These are phyloP conservation scores for Thraustochytrium striatum DNA, from an alignment of 352 stramenopile genomes.

Conservation along the genomic window DNA sequence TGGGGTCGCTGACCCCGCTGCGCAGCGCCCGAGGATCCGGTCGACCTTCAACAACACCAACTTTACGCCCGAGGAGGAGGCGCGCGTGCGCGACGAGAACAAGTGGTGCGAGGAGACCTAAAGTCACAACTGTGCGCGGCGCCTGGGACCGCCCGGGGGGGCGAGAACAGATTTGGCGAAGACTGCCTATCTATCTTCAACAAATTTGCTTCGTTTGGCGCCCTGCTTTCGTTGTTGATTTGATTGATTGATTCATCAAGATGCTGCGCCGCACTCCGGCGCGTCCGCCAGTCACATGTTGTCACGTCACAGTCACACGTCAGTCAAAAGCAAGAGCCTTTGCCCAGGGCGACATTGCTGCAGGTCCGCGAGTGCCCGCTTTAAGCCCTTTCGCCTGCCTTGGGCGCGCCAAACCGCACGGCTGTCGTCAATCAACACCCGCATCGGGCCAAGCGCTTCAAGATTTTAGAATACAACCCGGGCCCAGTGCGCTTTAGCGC, in stretches of 20 bases:
- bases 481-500: too few species aligned
- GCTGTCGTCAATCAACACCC: too few species aligned
- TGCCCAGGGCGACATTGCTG: too few species aligned
- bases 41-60: conserved; percentile 99
- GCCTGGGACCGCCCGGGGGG: not conserved
- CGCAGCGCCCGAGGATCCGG: conserved; percentile 96
- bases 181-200: not conserved
- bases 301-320: too few species aligned
- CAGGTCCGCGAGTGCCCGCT: too few species aligned
- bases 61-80: conserved; percentile 98
- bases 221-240: not conserved
- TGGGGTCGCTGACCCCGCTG: too few species aligned
- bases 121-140: conserved; percentile 19
- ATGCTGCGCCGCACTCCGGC: not conserved
- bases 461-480: too few species aligned
- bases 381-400: too few species aligned
- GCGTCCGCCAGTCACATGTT: not conserved
- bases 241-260: not conserved
- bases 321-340: too few species aligned
- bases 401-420: too few species aligned
- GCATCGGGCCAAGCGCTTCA: too few species aligned
- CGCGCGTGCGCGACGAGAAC: conserved; percentile 98
- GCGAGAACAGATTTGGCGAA: not conserved
- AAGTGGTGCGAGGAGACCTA: conserved; percentile 99
- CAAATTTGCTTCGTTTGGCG: not conserved